These are phyloP conservation scores for Colletotrichum lentis DNA, from an alignment of 2,329 filamentous ascomycete genomes.

Conservation along the genomic window DNA sequence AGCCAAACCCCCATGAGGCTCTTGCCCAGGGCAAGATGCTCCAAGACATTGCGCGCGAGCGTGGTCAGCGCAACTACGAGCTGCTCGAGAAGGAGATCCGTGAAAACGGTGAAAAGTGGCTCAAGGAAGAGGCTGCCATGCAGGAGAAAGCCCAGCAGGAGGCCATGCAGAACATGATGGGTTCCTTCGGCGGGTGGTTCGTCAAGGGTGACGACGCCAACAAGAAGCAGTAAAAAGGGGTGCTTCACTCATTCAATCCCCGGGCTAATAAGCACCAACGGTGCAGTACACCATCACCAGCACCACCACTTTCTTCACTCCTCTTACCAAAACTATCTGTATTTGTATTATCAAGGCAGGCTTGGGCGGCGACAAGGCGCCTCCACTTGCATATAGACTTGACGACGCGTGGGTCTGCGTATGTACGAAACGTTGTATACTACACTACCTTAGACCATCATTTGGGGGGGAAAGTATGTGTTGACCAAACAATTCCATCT, in stretches of 20 bases:
- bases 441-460: conserved; percentile 34
- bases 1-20: conserved; percentile 76
- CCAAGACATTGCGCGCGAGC: conserved; percentile 90
- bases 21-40: conserved; percentile 95
- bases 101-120: conserved; percentile 93
- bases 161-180: conserved; percentile 91
- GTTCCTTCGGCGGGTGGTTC: conserved; percentile 71
- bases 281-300: conserved; percentile 14
- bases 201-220: conserved; percentile 37
- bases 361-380: conserved; percentile 29
- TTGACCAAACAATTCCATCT: conserved; percentile 9
- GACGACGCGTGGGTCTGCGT: conserved; percentile 34
- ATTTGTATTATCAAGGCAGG: conserved; percentile 36
- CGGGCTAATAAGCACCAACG: conserved; percentile 25
- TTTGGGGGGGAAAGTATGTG: conserved; percentile 8
- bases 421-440: conserved; percentile 39
- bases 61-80: conserved; percentile 90
- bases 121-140: conserved; percentile 89
- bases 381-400: conserved; percentile 38
- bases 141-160: conserved; percentile 91
- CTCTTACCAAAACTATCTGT: conserved; percentile 32
- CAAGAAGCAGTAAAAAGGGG: conserved; percentile 36
- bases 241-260: background rate
- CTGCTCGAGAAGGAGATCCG: conserved; percentile 88
- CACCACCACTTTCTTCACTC: conserved; percentile 30